Conservation (phyloP, 169 alveolate species). For the Theileria parva region DNA sequence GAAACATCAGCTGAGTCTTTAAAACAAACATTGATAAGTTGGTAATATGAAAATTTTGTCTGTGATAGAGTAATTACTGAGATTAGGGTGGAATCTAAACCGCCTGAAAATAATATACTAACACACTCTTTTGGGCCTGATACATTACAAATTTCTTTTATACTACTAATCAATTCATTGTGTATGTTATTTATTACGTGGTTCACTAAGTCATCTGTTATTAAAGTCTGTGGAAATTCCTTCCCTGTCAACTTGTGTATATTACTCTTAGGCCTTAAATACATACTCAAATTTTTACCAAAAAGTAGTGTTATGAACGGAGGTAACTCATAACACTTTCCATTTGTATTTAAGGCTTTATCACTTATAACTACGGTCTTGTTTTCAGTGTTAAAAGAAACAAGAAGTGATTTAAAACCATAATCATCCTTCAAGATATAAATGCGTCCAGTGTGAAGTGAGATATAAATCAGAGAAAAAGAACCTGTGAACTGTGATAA, state of each 20-base stretch:
- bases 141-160: conserved; percentile 10
- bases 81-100: conserved; percentile 72
- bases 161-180: conserved; percentile 17
- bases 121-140: conserved; percentile 24
- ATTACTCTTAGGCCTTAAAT: neutral
- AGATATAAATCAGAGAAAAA: conserved; percentile 29
- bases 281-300: neutral
- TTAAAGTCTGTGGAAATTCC: neutral
- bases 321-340: conserved; percentile 48
- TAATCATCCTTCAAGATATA: conserved; percentile 39
- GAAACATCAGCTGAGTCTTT: conserved; percentile 25
- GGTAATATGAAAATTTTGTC: conserved; percentile 39
- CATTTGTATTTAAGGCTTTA: neutral
- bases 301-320: conserved; percentile 21
- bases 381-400: neutral
- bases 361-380: neutral
- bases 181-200: conserved; percentile 9
- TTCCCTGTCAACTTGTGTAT: conserved; percentile 1
- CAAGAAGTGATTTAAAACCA: conserved; percentile 48
- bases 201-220: conserved; percentile 8
- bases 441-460: conserved; percentile 16
- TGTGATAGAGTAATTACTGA: conserved; percentile 56
- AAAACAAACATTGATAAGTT: conserved; percentile 68
- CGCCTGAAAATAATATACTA: conserved; percentile 70
- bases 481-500: conserved; percentile 22